Percentiles rank a stretch among this genome's conserved stretches.
phyloP scores from a whole-genome alignment of 179 eudicot genomes.

The Beta lomatogona region DNA sequence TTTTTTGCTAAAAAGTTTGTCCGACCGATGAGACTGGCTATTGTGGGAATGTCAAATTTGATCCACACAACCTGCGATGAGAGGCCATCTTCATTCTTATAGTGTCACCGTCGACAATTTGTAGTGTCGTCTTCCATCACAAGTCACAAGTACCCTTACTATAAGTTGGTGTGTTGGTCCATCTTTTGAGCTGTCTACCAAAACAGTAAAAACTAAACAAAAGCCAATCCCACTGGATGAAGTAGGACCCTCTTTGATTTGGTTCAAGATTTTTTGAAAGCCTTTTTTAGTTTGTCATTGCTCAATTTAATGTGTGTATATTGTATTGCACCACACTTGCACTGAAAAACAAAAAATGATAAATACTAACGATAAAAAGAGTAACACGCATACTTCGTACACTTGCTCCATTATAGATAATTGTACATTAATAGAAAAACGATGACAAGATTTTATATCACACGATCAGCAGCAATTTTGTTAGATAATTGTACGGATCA shows the following conservation, averaged over 20 bases:
- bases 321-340: background rate
- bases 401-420: no score
- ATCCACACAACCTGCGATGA: slow-evolving; percentile 15
- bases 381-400: no score
- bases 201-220: slow-evolving; percentile 5
- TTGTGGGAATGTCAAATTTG: slow-evolving; percentile 1
- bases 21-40: no score
- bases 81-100: background rate
- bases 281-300: background rate
- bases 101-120: slow-evolving; percentile 6
- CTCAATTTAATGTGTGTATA: slow-evolving; percentile 3
- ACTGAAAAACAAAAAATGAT: no score
- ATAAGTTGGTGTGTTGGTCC: slow-evolving; percentile 30
- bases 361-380: no score
- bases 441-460: no score
- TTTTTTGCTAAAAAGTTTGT: background rate
- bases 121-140: background rate
- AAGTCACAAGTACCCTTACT: background rate
- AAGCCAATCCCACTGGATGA: slow-evolving; percentile 7
- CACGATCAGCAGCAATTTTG: no score
- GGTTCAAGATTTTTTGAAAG: slow-evolving; percentile 21
- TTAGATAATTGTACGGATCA: no score
- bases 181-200: slow-evolving; percentile 1
- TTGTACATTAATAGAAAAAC: no score
- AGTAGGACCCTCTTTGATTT: slow-evolving; percentile 24